A percentile compares a stretch with the other conserved stretches of the same genome.
Conservation (phyloP, 495 filamentous ascomycete species). For the Penicillium robsamsonii region DNA sequence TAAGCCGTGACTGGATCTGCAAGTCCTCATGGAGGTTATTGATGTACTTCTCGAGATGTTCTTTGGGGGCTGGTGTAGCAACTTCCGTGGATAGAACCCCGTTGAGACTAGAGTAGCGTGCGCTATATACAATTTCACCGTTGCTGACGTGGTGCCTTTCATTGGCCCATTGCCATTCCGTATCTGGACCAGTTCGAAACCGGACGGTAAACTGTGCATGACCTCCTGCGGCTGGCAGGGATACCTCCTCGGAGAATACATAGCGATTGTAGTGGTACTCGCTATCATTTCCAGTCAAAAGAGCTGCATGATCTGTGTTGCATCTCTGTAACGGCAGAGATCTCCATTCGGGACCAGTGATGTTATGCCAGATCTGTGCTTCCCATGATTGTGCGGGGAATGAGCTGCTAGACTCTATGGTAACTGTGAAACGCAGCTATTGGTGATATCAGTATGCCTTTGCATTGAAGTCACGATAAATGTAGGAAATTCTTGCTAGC, state of each 20-base stretch:
- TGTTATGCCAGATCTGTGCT: conserved; percentile 74
- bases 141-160: conserved; percentile 58
- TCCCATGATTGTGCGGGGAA: conserved; percentile 63
- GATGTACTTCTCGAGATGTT: conserved; percentile 60
- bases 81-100: conserved; percentile 11
- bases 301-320: conserved; percentile 22
- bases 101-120: conserved; percentile 10
- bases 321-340: conserved; percentile 35
- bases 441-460: background rate
- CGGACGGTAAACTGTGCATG: conserved; percentile 70
- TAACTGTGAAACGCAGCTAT: conserved; percentile 61
- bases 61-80: conserved; percentile 21
- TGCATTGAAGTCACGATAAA: too few species aligned
- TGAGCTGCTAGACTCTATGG: conserved; percentile 63
- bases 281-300: conserved; percentile 32
- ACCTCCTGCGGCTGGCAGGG: conserved; percentile 32
- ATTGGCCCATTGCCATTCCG: conserved; percentile 74
- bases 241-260: conserved; percentile 38
- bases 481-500: background rate
- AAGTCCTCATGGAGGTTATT: conserved; percentile 56
- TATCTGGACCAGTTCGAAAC: conserved; percentile 54
- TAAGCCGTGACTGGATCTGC: conserved; percentile 52
- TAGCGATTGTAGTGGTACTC: conserved; percentile 31
- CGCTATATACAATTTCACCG: conserved; percentile 54
- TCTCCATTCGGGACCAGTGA: conserved; percentile 38